phyloP scores from a whole-genome alignment of 306 rosid species.

The Hylodesmum podocarpum region DNA sequence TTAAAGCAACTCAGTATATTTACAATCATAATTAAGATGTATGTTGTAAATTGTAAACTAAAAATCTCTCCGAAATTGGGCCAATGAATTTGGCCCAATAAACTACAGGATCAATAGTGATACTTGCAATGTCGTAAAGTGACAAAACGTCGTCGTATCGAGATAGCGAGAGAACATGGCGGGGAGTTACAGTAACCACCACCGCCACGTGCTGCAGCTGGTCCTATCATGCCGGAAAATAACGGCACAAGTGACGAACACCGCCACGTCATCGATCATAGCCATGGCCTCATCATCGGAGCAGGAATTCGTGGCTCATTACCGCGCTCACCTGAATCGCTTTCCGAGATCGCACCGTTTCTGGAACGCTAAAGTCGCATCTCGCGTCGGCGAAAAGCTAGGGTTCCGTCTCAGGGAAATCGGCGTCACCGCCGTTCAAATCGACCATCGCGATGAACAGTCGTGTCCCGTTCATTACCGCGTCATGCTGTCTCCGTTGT shows the following conservation, averaged over 20 bases:
- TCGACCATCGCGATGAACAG: conserved; percentile 34
- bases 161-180: conserved; percentile 11
- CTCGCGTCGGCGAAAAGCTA: conserved; percentile 49
- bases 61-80: too few species aligned
- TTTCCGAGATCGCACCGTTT: conserved; percentile 42
- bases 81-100: too few species aligned
- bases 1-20: too few species aligned
- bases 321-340: conserved; percentile 44
- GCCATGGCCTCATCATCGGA: conserved; percentile 57
- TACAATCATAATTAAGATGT: too few species aligned
- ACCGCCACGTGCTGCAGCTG: conserved; percentile 37
- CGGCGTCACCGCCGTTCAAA: conserved; percentile 39
- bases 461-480: conserved; percentile 37
- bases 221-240: conserved; percentile 48
- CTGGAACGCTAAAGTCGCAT: conserved; percentile 48
- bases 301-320: conserved; percentile 40
- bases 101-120: too few species aligned
- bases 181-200: not conserved
- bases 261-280: conserved; percentile 40
- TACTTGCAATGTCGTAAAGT: not conserved
- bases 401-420: conserved; percentile 46
- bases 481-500: conserved; percentile 36
- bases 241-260: conserved; percentile 45
- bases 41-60: too few species aligned
- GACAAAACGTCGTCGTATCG: not conserved